These are phyloP conservation scores for Euphrasia arctica DNA, from an alignment of 305 asterid genomes.

Conservation along the genomic window DNA sequence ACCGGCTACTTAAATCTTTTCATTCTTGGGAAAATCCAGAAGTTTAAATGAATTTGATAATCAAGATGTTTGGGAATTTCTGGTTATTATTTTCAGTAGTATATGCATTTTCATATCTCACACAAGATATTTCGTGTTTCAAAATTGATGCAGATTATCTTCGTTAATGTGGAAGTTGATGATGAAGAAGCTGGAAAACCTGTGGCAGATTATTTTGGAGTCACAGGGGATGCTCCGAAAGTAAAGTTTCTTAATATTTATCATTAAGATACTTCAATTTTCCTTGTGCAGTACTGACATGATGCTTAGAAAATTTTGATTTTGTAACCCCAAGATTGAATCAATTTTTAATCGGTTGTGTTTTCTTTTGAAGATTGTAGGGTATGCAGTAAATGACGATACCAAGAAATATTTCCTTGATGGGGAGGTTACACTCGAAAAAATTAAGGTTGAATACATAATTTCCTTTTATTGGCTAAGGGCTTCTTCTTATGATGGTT, in stretches of 20 bases:
- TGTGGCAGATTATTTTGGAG: constrained; percentile 83
- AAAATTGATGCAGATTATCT: constrained; percentile 61
- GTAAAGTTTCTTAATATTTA: constrained; percentile 40
- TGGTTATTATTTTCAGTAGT: neutral
- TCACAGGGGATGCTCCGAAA: constrained; percentile 64
- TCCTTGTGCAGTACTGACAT: constrained; percentile 6
- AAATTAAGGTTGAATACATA: constrained; percentile 58
- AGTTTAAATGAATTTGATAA: constrained; percentile 15
- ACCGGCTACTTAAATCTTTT: constrained; percentile 12
- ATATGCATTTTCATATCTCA: constrained; percentile 8
- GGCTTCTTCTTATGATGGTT: constrained; percentile 16
- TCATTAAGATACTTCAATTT: constrained; percentile 23
- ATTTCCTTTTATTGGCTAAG: constrained; percentile 19
- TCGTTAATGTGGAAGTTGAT: constrained; percentile 68
- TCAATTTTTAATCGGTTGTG: constrained; percentile 25
- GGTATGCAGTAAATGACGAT: constrained; percentile 61
- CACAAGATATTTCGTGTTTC: constrained; percentile 22
- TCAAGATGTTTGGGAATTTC: constrained; percentile 12
- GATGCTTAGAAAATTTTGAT: neutral
- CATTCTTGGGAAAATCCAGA: constrained; percentile 4
- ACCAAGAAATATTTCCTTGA: constrained; percentile 56
- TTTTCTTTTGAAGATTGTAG: constrained; percentile 55
- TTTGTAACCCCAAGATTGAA: constrained; percentile 6
- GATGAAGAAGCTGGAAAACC: constrained; percentile 84
- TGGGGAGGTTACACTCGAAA: constrained; percentile 60